phyloP scores from a whole-genome alignment of 805 yeast species.

The Schwanniomyces vanrijiae region DNA sequence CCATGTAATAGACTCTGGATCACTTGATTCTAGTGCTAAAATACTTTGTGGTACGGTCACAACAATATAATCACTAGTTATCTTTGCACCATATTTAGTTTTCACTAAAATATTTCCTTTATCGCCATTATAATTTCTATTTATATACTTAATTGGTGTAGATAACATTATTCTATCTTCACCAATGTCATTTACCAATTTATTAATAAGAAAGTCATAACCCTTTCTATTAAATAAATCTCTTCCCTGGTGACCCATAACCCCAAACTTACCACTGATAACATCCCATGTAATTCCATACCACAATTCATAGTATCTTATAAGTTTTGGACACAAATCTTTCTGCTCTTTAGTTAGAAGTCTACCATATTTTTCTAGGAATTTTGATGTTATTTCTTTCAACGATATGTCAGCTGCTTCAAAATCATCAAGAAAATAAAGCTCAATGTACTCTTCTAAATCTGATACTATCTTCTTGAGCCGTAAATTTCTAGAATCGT shows the following conservation, averaged over 20 bases:
- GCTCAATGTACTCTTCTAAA: slow-evolving; percentile 56
- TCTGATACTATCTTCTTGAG: slow-evolving; percentile 49
- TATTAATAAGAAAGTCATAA: slow-evolving; percentile 51
- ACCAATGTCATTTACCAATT: slow-evolving; percentile 39
- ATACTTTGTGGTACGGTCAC: slow-evolving; percentile 81
- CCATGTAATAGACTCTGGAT: slow-evolving; percentile 48
- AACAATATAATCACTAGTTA: slow-evolving; percentile 55
- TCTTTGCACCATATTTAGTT: slow-evolving; percentile 28
- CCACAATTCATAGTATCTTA: slow-evolving; percentile 72
- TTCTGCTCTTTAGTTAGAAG: slow-evolving; percentile 54
- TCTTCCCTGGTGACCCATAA: slow-evolving; percentile 75
- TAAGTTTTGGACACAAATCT: slow-evolving; percentile 48
- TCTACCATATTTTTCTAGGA: slow-evolving; percentile 44
- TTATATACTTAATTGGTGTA: slow-evolving; percentile 42
- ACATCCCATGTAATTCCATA: slow-evolving; percentile 70
- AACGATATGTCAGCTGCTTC: slow-evolving; percentile 54
- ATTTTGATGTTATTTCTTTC: slow-evolving; percentile 47
- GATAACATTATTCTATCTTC: slow-evolving; percentile 35
- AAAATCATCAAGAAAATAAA: slow-evolving; percentile 51
- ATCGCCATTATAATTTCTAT: slow-evolving; percentile 20
- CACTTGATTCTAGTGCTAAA: slow-evolving; percentile 39
- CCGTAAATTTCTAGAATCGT: slow-evolving; percentile 28
- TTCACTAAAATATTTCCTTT: slow-evolving; percentile 25
- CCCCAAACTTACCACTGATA: slow-evolving; percentile 67
- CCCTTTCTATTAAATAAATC: slow-evolving; percentile 69